Evolutionary conservation across 2,329 filamentous ascomycete genomes (phyloP).

Genomic region (Exophiala calicioides): DNA sequence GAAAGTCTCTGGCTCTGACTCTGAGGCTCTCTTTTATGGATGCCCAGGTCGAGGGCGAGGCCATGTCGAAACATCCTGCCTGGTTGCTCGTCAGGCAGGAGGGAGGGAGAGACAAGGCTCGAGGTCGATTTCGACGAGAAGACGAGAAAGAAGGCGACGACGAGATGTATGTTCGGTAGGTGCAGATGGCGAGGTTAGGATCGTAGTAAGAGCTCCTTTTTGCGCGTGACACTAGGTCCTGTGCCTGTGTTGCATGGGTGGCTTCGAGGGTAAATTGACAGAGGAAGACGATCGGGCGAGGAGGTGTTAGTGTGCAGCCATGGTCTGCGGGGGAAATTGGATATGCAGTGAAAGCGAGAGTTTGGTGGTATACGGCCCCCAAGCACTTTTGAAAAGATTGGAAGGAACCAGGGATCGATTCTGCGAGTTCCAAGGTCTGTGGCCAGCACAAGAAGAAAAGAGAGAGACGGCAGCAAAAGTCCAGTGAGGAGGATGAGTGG

Average conservation of each 20-base stretch:
- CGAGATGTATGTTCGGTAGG: slow-evolving; percentile 5
- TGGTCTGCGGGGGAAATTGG: slow-evolving; percentile 26
- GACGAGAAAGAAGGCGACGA: slow-evolving; percentile 8
- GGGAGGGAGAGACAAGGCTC: not conserved
- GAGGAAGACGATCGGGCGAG: slow-evolving; percentile 26
- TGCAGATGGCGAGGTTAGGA: too few relatives aligned
- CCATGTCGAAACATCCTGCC: slow-evolving; percentile 26
- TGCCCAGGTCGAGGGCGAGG: slow-evolving; percentile 1
- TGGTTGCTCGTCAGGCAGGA: slow-evolving; percentile 21
- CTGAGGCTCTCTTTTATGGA: slow-evolving; percentile 19
- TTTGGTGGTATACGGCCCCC: not conserved
- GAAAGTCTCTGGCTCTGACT: not conserved
- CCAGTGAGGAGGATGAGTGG: not conserved
- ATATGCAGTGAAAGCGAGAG: slow-evolving; percentile 12
- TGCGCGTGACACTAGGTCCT: slow-evolving; percentile 16
- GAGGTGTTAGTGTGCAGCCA: slow-evolving; percentile 22
- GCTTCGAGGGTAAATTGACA: slow-evolving; percentile 20
- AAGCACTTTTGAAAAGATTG: slow-evolving; percentile 5
- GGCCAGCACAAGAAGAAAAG: slow-evolving; percentile 12
- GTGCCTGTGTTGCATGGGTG: slow-evolving; percentile 14
- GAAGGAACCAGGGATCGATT: slow-evolving; percentile 4
- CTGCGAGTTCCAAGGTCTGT: slow-evolving; percentile 3
- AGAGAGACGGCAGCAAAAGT: slow-evolving; percentile 2
- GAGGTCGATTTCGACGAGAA: slow-evolving; percentile 1
- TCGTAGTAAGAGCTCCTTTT: slow-evolving; percentile 22